Conservation (phyloP, 1,139 yeast genomes). For the Nakaseomyces sp. region DNA sequence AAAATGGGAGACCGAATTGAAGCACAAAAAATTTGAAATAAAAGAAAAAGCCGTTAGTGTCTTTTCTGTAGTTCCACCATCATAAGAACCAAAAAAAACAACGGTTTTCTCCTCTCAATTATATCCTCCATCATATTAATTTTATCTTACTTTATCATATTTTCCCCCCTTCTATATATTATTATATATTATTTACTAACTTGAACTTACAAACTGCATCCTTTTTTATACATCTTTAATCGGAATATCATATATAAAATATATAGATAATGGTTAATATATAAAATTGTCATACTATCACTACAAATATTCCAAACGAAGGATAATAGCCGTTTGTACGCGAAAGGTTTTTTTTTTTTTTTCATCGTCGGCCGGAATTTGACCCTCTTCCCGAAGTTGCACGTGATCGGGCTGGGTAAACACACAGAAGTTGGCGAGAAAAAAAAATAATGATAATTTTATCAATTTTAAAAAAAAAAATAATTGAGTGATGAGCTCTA, state of each 20-base stretch:
- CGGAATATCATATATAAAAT: no score
- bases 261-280: no score
- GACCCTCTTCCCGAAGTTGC: no score
- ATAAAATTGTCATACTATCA: no score
- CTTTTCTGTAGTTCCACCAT: conserved; percentile 11
- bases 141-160: not conserved
- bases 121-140: no score
- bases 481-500: not conserved
- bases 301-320: not conserved
- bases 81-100: no score
- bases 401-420: no score
- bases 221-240: not conserved
- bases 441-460: no score
- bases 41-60: conserved; percentile 27
- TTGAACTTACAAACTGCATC: not conserved
- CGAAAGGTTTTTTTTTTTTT: not conserved
- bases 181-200: not conserved
- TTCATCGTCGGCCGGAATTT: not conserved
- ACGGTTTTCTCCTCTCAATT: no score
- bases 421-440: no score
- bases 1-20: conserved; percentile 27
- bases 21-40: conserved; percentile 20
- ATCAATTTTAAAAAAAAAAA: no score
- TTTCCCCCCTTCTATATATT: not conserved
- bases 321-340: not conserved